phyloP scores from a whole-genome alignment of 2,329 filamentous ascomycete species.

The Fusarium stilboides region DNA sequence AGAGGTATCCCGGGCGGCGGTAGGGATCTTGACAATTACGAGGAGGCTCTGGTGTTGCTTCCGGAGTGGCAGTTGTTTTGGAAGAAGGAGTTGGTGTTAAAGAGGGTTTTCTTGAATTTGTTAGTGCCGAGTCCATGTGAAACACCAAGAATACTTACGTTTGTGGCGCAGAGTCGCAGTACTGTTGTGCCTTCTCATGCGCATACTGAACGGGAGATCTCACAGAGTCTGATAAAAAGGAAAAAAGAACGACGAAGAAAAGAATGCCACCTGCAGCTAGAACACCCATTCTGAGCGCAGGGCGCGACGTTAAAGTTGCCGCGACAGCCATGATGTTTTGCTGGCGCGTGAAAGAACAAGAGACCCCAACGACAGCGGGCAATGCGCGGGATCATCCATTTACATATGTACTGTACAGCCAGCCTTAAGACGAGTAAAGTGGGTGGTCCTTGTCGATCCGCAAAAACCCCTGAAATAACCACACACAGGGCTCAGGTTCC shows the following conservation, averaged over 20 bases:
- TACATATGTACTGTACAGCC: background rate
- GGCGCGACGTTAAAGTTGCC: slow-evolving; percentile 27
- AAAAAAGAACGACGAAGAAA: slow-evolving; percentile 36
- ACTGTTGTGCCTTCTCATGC: slow-evolving; percentile 33
- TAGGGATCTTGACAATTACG: slow-evolving; percentile 40
- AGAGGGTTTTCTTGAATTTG: background rate
- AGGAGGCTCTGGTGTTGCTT: background rate
- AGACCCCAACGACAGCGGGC: background rate
- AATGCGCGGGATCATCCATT: background rate
- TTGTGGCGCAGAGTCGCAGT: slow-evolving; percentile 16
- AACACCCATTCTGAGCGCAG: slow-evolving; percentile 25
- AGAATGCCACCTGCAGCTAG: slow-evolving; percentile 14
- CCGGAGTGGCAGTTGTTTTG: background rate
- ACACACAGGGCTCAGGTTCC: background rate
- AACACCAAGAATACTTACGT: background rate
- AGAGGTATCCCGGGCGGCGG: slow-evolving; percentile 67
- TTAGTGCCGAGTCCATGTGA: background rate
- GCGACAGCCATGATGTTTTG: slow-evolving; percentile 27
- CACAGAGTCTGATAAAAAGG: slow-evolving; percentile 23
- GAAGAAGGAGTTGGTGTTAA: slow-evolving; percentile 9
- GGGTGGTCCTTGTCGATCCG: slow-evolving; percentile 3
- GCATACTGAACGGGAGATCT: slow-evolving; percentile 30
- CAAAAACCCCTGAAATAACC: slow-evolving; percentile 9
- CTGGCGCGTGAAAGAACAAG: background rate
- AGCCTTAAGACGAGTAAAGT: slow-evolving; percentile 1